A percentile compares a stretch with the other conserved stretches of the same genome.
These are phyloP conservation scores for Cadophora malorum DNA, from an alignment of 2,329 filamentous ascomycete species.

Conservation along the genomic window DNA sequence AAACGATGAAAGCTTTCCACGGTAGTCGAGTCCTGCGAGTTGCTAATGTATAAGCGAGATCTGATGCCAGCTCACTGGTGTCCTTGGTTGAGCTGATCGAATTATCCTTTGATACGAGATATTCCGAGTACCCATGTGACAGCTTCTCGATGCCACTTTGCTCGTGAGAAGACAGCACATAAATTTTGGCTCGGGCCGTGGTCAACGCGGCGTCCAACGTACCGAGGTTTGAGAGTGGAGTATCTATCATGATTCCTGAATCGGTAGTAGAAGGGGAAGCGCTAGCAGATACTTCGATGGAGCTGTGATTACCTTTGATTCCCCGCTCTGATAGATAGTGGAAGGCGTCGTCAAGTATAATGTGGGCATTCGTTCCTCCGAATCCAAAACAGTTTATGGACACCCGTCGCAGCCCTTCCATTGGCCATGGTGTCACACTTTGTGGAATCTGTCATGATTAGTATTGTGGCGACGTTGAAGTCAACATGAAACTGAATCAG, in stretches of 20 bases:
- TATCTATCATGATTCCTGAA: constrained; percentile 6
- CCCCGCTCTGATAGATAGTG: constrained; percentile 18
- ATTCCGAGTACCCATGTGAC: constrained; percentile 28
- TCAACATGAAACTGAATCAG: not conserved
- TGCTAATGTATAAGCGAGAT: constrained; percentile 40
- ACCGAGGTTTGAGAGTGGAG: not conserved
- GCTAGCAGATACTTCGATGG: not conserved
- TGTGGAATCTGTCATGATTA: constrained; percentile 3
- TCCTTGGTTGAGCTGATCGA: constrained; percentile 22
- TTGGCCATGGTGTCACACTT: constrained; percentile 35
- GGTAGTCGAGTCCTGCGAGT: constrained; percentile 34
- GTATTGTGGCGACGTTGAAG: not conserved
- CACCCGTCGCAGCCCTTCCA: constrained; percentile 52
- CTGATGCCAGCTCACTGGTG: not conserved
- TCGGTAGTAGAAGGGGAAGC: constrained; percentile 13
- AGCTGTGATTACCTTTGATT: constrained; percentile 20
- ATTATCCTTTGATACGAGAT: constrained; percentile 28
- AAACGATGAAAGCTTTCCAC: constrained; percentile 35
- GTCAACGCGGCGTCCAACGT: not conserved
- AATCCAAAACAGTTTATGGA: constrained; percentile 48
- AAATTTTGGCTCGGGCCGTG: not conserved
- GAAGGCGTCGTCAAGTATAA: constrained; percentile 22
- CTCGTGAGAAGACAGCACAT: constrained; percentile 15
- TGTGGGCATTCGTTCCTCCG: constrained; percentile 42
- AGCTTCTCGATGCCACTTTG: constrained; percentile 19